Percentiles rank a stretch among this genome's conserved stretches.
Evolutionary conservation across 192 early-diverging fungal species (phyloP).

Genomic region (Coemansia aciculifera): DNA sequence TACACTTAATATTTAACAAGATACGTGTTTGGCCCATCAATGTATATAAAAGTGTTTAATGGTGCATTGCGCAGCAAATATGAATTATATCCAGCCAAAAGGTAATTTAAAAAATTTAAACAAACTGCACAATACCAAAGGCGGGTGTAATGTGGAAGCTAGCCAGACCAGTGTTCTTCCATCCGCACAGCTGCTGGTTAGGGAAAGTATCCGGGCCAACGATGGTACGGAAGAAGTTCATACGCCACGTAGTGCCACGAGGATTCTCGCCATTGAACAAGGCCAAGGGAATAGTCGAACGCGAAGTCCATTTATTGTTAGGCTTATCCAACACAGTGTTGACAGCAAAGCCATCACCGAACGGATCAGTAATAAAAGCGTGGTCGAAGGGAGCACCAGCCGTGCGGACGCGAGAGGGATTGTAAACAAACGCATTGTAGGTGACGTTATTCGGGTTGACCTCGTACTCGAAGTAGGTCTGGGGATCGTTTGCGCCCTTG

Average conservation of each 20-base stretch:
- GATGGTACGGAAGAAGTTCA: constrained; percentile 57
- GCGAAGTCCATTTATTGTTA: constrained; percentile 26
- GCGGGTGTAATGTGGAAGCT: constrained; percentile 53
- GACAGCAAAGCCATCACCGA: constrained; percentile 49
- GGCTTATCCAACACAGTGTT: constrained; percentile 35
- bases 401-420: constrained; percentile 41
- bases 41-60: too few species aligned
- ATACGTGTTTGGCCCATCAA: too few species aligned
- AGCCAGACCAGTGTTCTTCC: constrained; percentile 41
- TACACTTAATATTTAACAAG: too few species aligned
- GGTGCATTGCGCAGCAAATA: too few species aligned
- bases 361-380: constrained; percentile 38
- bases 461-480: constrained; percentile 55
- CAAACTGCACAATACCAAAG: constrained; percentile 39
- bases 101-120: constrained; percentile 5
- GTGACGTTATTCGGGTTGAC: constrained; percentile 52
- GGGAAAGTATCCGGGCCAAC: constrained; percentile 37
- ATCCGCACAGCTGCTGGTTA: constrained; percentile 52
- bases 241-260: constrained; percentile 42
- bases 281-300: constrained; percentile 39
- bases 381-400: constrained; percentile 49
- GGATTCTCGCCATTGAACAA: constrained; percentile 53
- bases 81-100: too few species aligned
- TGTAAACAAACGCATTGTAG: constrained; percentile 52
- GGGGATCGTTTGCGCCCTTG: constrained; percentile 42